phyloP scores from a whole-genome alignment of 179 eudicot species.

The Spinacia oleracea region DNA sequence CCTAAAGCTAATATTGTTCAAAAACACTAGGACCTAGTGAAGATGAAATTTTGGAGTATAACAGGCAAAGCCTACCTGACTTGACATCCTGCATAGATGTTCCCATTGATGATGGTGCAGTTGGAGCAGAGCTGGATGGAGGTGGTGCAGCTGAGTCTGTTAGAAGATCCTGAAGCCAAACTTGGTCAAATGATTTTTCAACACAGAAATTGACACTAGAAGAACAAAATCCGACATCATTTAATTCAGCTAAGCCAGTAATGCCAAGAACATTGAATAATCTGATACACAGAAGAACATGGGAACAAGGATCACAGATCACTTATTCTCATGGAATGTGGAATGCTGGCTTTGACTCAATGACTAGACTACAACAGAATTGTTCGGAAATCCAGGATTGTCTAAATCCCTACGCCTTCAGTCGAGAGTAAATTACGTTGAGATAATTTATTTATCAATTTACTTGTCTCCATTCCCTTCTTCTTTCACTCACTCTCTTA shows the following conservation, averaged over 20 bases:
- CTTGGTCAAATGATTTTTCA: background rate
- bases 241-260: background rate
- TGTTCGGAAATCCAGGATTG: background rate
- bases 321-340: background rate
- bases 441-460: background rate
- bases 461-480: background rate
- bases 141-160: conserved; percentile 22
- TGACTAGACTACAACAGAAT: background rate
- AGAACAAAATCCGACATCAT: background rate
- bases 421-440: no score
- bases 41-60: background rate
- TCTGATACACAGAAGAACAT: background rate
- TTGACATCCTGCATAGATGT: conserved; percentile 23
- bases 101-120: conserved; percentile 14
- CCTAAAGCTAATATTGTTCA: background rate
- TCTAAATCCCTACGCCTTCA: background rate
- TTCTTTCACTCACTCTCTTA: background rate
- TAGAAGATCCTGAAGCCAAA: conserved; percentile 33
- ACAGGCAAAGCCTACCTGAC: conserved; percentile 30
- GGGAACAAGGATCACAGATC: background rate
- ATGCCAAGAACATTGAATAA: background rate
- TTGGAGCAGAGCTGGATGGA: conserved; percentile 27
- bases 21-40: background rate
- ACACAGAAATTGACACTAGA: background rate
- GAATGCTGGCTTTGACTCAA: background rate